Evolutionary conservation across 2,329 filamentous ascomycete genomes (phyloP).

Genomic region (Chaetomiaceae sp.): DNA sequence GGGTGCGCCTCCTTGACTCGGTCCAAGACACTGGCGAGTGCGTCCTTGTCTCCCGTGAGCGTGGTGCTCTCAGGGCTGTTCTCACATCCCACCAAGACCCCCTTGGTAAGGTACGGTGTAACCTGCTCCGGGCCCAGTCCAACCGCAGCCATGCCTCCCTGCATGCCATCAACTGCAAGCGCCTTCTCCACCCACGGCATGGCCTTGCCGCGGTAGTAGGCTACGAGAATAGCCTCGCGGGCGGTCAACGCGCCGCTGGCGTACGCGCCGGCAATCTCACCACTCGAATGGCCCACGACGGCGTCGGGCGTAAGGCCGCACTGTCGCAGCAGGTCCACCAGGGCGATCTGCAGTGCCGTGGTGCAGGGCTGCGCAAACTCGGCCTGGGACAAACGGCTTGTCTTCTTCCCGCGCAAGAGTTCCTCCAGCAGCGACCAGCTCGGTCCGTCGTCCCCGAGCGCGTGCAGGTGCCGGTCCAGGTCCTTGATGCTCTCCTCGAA

Average conservation of each 20-base stretch:
- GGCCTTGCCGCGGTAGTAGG: conserved; percentile 37
- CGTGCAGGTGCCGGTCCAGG: conserved; percentile 16
- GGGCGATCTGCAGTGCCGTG: conserved; percentile 32
- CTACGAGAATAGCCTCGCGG: conserved; percentile 34
- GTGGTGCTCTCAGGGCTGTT: conserved; percentile 31
- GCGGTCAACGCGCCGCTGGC: conserved; percentile 33
- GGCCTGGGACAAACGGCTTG: conserved; percentile 25
- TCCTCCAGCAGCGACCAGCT: conserved; percentile 21
- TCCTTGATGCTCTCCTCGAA: conserved; percentile 18
- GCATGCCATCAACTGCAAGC: background rate
- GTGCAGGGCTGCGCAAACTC: conserved; percentile 31
- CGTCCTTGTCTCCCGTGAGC: conserved; percentile 28
- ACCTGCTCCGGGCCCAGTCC: conserved; percentile 3
- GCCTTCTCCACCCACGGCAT: background rate
- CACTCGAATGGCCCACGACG: conserved; percentile 34
- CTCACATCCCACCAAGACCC: conserved; percentile 27
- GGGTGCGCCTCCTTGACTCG: conserved; percentile 20
- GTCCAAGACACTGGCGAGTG: conserved; percentile 27
- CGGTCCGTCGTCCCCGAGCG: conserved; percentile 13
- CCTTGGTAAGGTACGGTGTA: background rate
- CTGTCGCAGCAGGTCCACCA: conserved; percentile 30
- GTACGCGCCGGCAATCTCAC: conserved; percentile 36
- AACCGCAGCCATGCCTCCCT: conserved; percentile 15
- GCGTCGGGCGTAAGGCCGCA: conserved; percentile 26
- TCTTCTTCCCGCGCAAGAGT: conserved; percentile 6